phyloP scores from a whole-genome alignment of 805 yeast species.

The Barnettozyma sucrosica region DNA sequence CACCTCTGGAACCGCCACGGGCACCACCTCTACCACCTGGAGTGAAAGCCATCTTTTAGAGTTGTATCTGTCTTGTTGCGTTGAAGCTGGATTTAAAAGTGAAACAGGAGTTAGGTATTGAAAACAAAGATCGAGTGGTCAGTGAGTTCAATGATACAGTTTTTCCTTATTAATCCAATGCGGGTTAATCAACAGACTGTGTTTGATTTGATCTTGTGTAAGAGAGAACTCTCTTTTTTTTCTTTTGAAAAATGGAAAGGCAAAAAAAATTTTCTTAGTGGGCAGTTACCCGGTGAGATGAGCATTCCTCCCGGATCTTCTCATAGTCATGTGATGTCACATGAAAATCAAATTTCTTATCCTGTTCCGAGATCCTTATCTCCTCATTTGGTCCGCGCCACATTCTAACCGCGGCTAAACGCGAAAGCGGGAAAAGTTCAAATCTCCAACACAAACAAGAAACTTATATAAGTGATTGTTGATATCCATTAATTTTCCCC shows the following conservation, averaged over 20 bases:
- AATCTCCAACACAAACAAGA: neutral
- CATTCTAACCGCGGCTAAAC: conserved; percentile 1
- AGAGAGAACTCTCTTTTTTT: neutral
- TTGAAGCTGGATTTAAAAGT: neutral
- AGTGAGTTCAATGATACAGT: neutral
- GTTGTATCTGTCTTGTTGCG: neutral
- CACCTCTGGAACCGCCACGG: conserved; percentile 32
- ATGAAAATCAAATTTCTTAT: too few species aligned
- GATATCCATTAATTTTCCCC: neutral
- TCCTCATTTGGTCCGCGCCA: neutral
- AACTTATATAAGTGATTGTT: neutral
- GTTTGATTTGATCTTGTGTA: neutral
- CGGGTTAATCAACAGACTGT: neutral
- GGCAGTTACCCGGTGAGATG: conserved; percentile 17
- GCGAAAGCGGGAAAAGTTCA: conserved; percentile 2
- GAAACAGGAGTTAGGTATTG: neutral
- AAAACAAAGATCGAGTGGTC: neutral
- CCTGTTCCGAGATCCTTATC: too few species aligned
- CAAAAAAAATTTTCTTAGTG: conserved; percentile 5
- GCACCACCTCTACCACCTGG: conserved; percentile 60
- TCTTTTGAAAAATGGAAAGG: conserved; percentile 2
- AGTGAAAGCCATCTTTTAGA: conserved; percentile 64
- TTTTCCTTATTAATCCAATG: neutral
- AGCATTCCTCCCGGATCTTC: conserved; percentile 1
- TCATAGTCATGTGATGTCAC: neutral